Conservation (phyloP, 257 asterid genomes). For the Hygrophila difformis region DNA sequence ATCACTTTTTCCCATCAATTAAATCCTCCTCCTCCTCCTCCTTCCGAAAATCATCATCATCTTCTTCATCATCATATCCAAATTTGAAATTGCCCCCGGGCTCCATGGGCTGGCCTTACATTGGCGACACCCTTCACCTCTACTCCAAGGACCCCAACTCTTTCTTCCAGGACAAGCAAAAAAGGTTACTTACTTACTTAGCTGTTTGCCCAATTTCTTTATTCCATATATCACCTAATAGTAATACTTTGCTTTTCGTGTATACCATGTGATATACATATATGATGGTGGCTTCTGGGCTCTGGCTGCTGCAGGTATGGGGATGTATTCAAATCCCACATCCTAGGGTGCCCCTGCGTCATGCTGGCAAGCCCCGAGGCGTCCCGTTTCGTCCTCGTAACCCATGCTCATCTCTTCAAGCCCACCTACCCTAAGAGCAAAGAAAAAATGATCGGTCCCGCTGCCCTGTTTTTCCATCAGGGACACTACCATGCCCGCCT, state of each 20-base stretch:
- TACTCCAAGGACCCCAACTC: conserved; percentile 60
- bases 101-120: conserved; percentile 72
- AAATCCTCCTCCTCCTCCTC: no score
- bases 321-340: conserved; percentile 62
- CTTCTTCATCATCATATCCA: no score
- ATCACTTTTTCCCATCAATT: no score
- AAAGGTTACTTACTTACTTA: no score
- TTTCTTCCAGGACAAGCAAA: conserved; percentile 51
- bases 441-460: conserved; percentile 73
- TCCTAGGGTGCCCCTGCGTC: conserved; percentile 75
- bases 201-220: no score
- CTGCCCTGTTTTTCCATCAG: conserved; percentile 69
- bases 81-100: conserved; percentile 58
- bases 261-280: neutral
- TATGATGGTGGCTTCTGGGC: neutral
- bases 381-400: conserved; percentile 51
- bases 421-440: conserved; percentile 83
- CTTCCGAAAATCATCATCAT: no score
- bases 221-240: no score
- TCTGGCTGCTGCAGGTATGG: conserved; percentile 45
- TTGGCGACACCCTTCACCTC: conserved; percentile 70
- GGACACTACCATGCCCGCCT: conserved; percentile 50
- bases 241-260: no score
- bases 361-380: conserved; percentile 87
- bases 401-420: conserved; percentile 52